Percentiles rank a stretch among this genome's conserved stretches.
Conservation (phyloP, 2,329 filamentous ascomycete species). For the Zymoseptoria pseudotritici region DNA sequence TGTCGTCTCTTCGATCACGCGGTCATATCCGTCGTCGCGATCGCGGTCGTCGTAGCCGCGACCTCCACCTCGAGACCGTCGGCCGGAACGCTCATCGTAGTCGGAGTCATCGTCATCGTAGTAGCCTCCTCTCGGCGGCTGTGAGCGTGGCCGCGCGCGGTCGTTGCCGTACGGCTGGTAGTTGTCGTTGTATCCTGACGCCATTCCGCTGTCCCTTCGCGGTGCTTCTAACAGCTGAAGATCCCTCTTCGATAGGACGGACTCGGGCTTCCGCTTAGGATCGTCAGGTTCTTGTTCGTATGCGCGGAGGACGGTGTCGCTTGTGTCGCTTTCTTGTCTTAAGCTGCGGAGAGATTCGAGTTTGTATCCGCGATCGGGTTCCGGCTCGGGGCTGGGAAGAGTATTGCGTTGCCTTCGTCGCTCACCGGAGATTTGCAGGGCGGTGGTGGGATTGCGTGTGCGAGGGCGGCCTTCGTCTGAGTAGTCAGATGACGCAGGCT, state of each 20-base stretch:
- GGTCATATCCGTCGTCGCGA: conserved; percentile 10
- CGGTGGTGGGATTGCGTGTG: conserved; percentile 3
- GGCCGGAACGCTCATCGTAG: conserved; percentile 25
- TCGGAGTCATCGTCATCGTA: conserved; percentile 27
- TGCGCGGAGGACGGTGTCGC: conserved; percentile 19
- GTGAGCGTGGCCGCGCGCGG: conserved; percentile 18
- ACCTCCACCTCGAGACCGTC: conserved; percentile 14
- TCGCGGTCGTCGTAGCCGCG: conserved; percentile 23
- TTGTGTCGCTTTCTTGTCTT: conserved; percentile 18
- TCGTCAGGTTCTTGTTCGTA: conserved; percentile 29
- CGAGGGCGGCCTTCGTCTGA: conserved; percentile 1
- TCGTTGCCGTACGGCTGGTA: conserved; percentile 10
- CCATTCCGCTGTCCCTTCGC: conserved; percentile 19
- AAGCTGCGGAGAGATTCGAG: conserved; percentile 13
- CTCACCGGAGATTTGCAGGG: conserved; percentile 5
- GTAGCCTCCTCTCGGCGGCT: conserved; percentile 21
- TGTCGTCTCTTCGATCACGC: conserved; percentile 26
- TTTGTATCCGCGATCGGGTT: conserved; percentile 5
- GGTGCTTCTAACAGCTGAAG: conserved; percentile 2
- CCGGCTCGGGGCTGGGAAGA: conserved; percentile 12
- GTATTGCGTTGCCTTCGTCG: conserved; percentile 15
- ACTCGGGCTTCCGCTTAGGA: conserved; percentile 21
- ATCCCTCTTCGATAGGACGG: conserved; percentile 12
- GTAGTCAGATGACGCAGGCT: neutral
- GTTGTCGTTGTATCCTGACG: conserved; percentile 21